Evolutionary conservation across 257 asterid genomes (phyloP), one percentile per base, ranked within the genome.

Genomic region (Capsicum chinense): DNA sequence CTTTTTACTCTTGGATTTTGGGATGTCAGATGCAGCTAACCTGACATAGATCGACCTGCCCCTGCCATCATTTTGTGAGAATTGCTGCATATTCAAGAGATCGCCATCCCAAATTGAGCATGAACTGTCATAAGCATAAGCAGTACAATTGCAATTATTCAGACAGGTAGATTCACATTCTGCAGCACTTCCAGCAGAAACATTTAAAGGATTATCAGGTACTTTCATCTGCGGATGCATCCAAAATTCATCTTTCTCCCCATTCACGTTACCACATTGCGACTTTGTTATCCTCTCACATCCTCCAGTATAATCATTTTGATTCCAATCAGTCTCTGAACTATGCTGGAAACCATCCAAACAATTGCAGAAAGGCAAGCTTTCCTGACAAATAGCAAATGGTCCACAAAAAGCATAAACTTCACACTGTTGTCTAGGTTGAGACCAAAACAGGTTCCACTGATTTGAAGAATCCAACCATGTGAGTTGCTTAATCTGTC

Each of bases 331-430:
- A 37, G 17, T 12, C 2, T 83, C 79, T 1, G 85, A 85, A 21
- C 16, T 87, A 2, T 12, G 85, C 42, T 64, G 42, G 48, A 84
- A 91, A 17, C 93, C 91, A 1, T 79, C 62, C 84, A 90, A 83
- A 85, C 94, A 91, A 44, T 79, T 35, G 42, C 94, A 91, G 39
- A 70, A 89, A 14, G 91, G 89, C 60, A 59, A 17, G 37, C 64
- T 60, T 42, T 73, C 87, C 57, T 83, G 83, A 64, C 94, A 91
- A 26, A 79, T 71, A 35, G 91, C 88, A 85, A 88, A 88, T 5
- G 87, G 86, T 17, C 94, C 92, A 26, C 92, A 91, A 76, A 66
- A 90, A 11, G 92, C 90, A 86, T 88, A 58, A 79, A 91, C 94
- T 56, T 86, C 83, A 74, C 94, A 90, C 26, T 88, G 90, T 54